Base-by-base conservation (phyloP, 2,329 filamentous ascomycete species). In the Rhinocladiella mackenziei region DNA sequence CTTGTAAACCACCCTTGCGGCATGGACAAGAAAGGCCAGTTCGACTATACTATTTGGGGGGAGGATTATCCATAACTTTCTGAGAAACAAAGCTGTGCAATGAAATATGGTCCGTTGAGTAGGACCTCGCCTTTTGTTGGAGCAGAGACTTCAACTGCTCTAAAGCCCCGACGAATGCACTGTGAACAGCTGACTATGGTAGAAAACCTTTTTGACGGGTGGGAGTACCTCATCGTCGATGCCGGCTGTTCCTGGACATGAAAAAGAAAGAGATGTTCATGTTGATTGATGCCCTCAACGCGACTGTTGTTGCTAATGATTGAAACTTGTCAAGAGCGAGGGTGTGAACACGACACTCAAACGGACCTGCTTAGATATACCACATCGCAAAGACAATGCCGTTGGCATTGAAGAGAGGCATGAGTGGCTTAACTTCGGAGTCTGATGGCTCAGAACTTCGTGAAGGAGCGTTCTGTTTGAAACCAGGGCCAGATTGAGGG, bases 401-500 rank as follows among this genome's bases (percentile, higher is more conserved):
- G 22, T 32, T 36, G 22, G 20, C 25, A 25, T 18, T 58, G 53
- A 22, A 65, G 33, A 70, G 64, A 0, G 61, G 57, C 7, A 69
- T 44, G 5, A 70, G 56, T 11, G 58, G 55, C 4, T 57, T 54
- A 26, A 51, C 45, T 20, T 69, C 66, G 0, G 56, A 55, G 3
- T 59, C 57, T 4, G 48, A 46, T 38, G 60, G 38, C 51, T 58
- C 56, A 46, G 56, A 10, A 50, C 60, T 56, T 9, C 32, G 38
- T 43, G 29, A 43, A 50, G 59, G 11, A 45, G 60, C 44, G 55
- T 58, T 17, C 43, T 62, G 54, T 42, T 63, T 67, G 45, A 62
- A 60, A 13, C 62, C 59, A 2, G 62, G 57, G 4, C 68, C 67
- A 38, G 62, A 65, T 47, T 65, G 65, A 23, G 65, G 66, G 13